Base-by-base conservation (phyloP, 352 stramenopile genomes). In the Globisporangium nagaii region DNA sequence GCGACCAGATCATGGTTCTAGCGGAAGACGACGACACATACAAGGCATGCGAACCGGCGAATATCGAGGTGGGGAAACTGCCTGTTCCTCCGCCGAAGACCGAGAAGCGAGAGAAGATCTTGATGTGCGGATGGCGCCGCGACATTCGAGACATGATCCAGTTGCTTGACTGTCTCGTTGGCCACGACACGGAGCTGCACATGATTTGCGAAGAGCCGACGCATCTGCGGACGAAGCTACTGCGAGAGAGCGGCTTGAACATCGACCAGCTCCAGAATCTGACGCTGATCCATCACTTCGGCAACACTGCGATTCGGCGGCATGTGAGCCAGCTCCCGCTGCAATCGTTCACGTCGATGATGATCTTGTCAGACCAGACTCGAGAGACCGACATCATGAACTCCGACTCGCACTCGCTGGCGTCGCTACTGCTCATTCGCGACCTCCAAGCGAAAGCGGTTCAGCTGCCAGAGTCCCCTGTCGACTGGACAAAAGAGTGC, bases 21-120 rank as follows among this genome's bases (percentile, higher is more conserved):
- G 88, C 86, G 2, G 86, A 96, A 63, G 88, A 96, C 41, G 81
- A 96, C 39, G 80, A 95, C 60, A 90, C 77, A 7, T 96, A 96
- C 60, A 87, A 90, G 36, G 67, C 67, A 2, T 88, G 75, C 48
- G 59, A 62, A 10, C 71, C 77, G 0, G 65, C 58, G 0, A 9
- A 44, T 0, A 68, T 89, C 50, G 73, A 84, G 20, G 55, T 47
- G 8, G 77, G 73, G 1, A 65, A 59, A 12, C 46, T 78, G 5
- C 75, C 73, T 12, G 35, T 36, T 2, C 45, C 62, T 0, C 43
- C 58, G 27, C 19, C 49, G 2, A 81, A 82, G 40, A 7, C 39
- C 5, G 27, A 28, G 0, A 43, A 53, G n/a, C 56, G 64, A 12
- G 85, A 96, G 43, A 68, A 68, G 17, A 88, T 95, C 54, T 56